Evolutionary conservation across 2,329 filamentous ascomycete genomes (phyloP).

Genomic region (Aureobasidium sp.): DNA sequence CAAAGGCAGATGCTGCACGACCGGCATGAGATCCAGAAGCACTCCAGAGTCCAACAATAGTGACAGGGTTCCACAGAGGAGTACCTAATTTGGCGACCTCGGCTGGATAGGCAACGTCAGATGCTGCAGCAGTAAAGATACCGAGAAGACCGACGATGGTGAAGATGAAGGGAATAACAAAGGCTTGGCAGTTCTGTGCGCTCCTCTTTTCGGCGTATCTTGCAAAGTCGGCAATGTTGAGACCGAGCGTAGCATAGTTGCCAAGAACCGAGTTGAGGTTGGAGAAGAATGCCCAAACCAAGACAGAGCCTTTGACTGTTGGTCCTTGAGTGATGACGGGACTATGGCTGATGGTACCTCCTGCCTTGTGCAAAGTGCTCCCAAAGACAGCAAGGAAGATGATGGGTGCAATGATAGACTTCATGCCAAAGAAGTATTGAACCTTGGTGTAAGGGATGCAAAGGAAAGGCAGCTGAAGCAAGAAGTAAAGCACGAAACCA

Average conservation of each 20-base stretch:
- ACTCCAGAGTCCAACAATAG: constrained; percentile 18
- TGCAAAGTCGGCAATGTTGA: constrained; percentile 20
- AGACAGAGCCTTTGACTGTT: constrained; percentile 17
- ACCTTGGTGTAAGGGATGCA: constrained; percentile 17
- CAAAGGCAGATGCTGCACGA: constrained; percentile 20
- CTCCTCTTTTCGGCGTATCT: constrained; percentile 15
- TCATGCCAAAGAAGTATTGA: constrained; percentile 18
- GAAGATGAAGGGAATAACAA: constrained; percentile 20
- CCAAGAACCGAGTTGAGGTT: constrained; percentile 23
- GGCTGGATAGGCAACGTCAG: constrained; percentile 16
- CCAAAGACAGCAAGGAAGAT: constrained; percentile 18
- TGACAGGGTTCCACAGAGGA: constrained; percentile 19
- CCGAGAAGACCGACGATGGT: constrained; percentile 21
- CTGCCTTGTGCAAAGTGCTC: constrained; percentile 14
- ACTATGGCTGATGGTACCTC: constrained; percentile 17
- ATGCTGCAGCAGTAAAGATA: constrained; percentile 21
- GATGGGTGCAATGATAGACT: constrained; percentile 16
- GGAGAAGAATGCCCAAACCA: constrained; percentile 24
- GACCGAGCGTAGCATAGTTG: constrained; percentile 20
- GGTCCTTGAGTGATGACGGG: constrained; percentile 18
- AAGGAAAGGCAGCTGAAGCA: constrained; percentile 18
- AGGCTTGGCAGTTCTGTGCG: constrained; percentile 16
- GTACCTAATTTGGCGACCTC: constrained; percentile 8
- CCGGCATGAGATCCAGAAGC: constrained; percentile 13
- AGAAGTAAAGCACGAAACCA: constrained; percentile 33